Base-by-base conservation (phyloP, 345 rosid species). In the Eucalyptus shirleyi region DNA sequence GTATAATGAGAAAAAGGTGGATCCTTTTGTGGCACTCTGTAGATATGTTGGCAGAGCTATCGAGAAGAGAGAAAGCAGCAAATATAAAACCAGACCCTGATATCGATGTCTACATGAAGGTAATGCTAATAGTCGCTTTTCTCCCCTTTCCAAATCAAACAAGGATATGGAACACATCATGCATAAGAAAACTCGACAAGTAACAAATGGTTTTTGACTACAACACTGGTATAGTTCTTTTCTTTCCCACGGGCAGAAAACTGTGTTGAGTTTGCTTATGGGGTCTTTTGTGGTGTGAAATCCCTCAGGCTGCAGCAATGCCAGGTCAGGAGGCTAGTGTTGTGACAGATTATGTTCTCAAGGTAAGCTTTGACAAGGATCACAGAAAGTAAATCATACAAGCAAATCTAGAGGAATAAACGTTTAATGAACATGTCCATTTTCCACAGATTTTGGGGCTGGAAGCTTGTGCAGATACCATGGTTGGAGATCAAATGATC, bases 61-160 rank as follows among this genome's bases (percentile, higher is more conserved):
- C 94, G 5, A 94, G 99, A 94, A 94, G 98, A 86, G 99, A 98
- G 88, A 98, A 97, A 85, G 94, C 90, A 45, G 91, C 94, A 45
- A 94, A 94, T 51, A 98, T 97, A 80, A 97, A 95, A 89, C 96
- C 96, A 16, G 96, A 95, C 91, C 98, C 97, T 90, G 96, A 97
- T 91, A 93, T 94, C 12, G 99, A 97, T 90, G 91, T 96, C 44
- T 93, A 95, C 90, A 95, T 97, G 98, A 97, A 97, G 99, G 99
- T 97, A 45, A 90, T 16, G 32, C 6, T 28, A 50, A 21, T 37
- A 87, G 50, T 77, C 17, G 12, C 59, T 6, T 34, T 45, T 53
- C 49, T 30, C 14, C 83, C 47, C 28, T 62, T 42, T 90, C 40
- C 40, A 21, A 77, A 77, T 77, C 28, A 37, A 77, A 77, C 83